Base-by-base conservation (phyloP, 208 protist genomes). In the Novymonas esmeraldas region DNA sequence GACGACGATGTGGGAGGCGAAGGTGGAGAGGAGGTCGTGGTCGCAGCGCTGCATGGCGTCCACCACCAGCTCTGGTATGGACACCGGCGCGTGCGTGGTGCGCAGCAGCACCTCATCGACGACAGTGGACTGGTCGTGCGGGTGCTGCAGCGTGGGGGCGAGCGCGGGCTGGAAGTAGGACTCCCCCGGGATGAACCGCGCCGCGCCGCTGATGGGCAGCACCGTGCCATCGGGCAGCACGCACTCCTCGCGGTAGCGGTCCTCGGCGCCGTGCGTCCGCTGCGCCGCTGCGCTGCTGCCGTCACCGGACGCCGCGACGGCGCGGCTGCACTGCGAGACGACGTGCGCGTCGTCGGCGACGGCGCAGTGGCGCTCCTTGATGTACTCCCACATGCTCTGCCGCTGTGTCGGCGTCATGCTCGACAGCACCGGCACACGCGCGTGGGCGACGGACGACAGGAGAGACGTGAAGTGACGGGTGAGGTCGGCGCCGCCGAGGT, bases 1-100 rank as follows among this genome's bases (percentile, higher is more conserved):
- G 2, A 99, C 67, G 18, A 99, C 82, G 49, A 99, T 83, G 63
- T 97, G 96, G 22, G 71, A 70, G 56, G 90, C 98, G 0, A 99
- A 76, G 11, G 70, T 63, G 26, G 82, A 45, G 18, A 67, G 29
- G n/a, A 97, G 49, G 54, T 97, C 93, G 9, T 59, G 49, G 58
- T 97, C 93, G 65, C 93, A 97, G 52, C 89, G 81, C 31, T 67
- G 55, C 36, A 92, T 76, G 26, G 89, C 80, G 18, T 94, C 85
- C 13, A 88, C 69, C 3, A 94, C 52, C n/a, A 95, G 81, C 42
- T 84, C 58, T 18, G 92, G 90, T 18, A 97, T 73, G 20, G 85
- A 76, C 0, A 61, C 39, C 0, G 76, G 62, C 16, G 82, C 62
- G n/a, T 78, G 57, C 13, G 77, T 81, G 6, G 89, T 93, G 57